Conservation (phyloP, 495 filamentous ascomycete genomes). For the Podospora australis region DNA sequence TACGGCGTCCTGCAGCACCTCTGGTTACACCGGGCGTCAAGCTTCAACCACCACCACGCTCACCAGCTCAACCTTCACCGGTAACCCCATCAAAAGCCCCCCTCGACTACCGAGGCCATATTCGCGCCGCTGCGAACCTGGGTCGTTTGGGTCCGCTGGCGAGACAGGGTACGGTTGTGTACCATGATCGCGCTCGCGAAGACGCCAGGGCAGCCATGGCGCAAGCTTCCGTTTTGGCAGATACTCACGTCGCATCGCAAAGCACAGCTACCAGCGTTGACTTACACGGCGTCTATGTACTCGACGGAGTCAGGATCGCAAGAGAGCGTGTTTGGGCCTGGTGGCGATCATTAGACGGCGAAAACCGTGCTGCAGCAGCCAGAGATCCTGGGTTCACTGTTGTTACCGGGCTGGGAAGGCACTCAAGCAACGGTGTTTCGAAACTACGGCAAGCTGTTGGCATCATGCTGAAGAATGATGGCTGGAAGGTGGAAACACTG, state of each 20-base stretch:
- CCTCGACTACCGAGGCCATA: conserved; percentile 6
- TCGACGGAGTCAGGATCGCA: conserved; percentile 71
- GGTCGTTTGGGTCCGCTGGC: conserved; percentile 34
- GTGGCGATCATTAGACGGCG: conserved; percentile 70
- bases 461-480: conserved; percentile 65
- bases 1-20: not conserved
- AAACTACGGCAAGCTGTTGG: conserved; percentile 75
- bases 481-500: conserved; percentile 72
- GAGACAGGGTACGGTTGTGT: conserved; percentile 32
- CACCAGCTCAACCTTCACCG: not conserved
- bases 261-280: conserved; percentile 57
- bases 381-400: conserved; percentile 54
- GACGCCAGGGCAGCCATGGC: conserved; percentile 19
- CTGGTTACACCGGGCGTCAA: not conserved
- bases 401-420: conserved; percentile 72
- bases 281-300: conserved; percentile 77
- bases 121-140: conserved; percentile 25
- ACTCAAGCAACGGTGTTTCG: conserved; percentile 69
- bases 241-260: conserved; percentile 54
- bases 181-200: conserved; percentile 29
- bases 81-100: not conserved
- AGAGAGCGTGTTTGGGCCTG: conserved; percentile 59
- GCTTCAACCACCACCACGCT: not conserved
- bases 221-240: conserved; percentile 35
- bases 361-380: conserved; percentile 31